Percentiles rank a stretch among this genome's conserved stretches.
Conservation (phyloP, 2,329 filamentous ascomycete genomes). For the Epichloe brachyelytri region DNA sequence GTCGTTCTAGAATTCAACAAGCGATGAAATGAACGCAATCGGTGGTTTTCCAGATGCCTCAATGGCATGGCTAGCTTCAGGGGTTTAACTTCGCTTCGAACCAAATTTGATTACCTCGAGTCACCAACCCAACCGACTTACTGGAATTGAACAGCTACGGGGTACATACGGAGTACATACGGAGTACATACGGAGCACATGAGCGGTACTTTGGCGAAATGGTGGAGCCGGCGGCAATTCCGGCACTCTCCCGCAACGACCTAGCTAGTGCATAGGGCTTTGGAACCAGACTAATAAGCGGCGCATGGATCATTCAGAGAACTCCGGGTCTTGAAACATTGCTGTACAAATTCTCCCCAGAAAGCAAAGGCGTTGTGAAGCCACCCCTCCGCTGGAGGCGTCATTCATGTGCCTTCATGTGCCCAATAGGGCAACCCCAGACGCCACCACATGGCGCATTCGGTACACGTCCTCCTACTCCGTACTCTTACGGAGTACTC, state of each 20-base stretch:
- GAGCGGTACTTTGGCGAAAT: slow-evolving; percentile 1
- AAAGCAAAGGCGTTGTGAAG: not conserved
- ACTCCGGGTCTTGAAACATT: not conserved
- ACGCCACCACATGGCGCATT: not conserved
- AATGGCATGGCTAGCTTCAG: not conserved
- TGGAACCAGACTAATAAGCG: slow-evolving; percentile 5
- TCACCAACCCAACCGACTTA: not conserved
- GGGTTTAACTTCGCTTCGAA: not conserved
- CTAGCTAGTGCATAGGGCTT: slow-evolving; percentile 1
- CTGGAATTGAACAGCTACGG: not conserved
- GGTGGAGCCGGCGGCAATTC: slow-evolving; percentile 19
- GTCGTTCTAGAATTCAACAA: no score
- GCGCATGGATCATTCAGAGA: slow-evolving; percentile 1
- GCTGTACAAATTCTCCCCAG: no score
- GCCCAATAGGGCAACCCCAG: not conserved
- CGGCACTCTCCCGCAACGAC: slow-evolving; percentile 18
- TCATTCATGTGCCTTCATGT: not conserved
- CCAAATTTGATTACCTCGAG: not conserved
- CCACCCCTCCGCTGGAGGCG: not conserved
- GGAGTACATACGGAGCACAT: not conserved
- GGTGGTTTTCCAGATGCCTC: not conserved
- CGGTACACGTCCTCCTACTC: no score
- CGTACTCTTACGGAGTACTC: no score
- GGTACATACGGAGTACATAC: not conserved
- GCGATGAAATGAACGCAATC: not conserved